A percentile compares a stretch with the other conserved stretches of the same genome.
Evolutionary conservation across 2,329 filamentous ascomycete species (phyloP).

Genomic region (Microdochium nivale): DNA sequence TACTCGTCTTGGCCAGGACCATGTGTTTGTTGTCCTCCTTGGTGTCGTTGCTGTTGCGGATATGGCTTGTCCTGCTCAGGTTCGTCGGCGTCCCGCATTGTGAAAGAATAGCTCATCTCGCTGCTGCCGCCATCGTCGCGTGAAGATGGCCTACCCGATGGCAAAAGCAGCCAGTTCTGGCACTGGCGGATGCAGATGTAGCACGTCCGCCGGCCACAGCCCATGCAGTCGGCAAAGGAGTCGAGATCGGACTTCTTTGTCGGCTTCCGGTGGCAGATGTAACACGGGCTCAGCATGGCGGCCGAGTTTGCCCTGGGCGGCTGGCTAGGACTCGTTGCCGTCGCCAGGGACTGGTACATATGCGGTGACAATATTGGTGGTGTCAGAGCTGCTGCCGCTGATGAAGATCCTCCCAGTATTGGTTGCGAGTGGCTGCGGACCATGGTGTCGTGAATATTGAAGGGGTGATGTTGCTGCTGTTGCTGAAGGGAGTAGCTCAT

Average conservation of each 20-base stretch:
- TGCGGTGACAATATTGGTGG: constrained; percentile 5
- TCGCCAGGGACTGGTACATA: constrained; percentile 3
- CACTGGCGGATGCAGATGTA: constrained; percentile 63
- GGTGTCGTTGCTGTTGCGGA: not conserved
- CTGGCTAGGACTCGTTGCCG: constrained; percentile 3
- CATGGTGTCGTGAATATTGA: not conserved
- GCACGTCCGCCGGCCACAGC: constrained; percentile 54
- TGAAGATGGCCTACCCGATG: not conserved
- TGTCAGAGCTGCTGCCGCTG: constrained; percentile 13
- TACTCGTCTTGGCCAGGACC: not conserved
- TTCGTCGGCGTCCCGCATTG: constrained; percentile 1
- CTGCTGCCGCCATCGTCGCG: not conserved
- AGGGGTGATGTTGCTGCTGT: constrained; percentile 12
- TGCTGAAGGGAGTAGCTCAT: constrained; percentile 1
- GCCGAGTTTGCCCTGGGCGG: constrained; percentile 9
- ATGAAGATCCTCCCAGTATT: not conserved
- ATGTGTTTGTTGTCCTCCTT: not conserved
- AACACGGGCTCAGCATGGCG: constrained; percentile 44
- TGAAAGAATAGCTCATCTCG: not conserved
- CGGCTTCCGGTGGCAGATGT: constrained; percentile 59
- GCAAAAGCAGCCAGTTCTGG: constrained; percentile 33
- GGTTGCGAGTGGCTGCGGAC: not conserved
- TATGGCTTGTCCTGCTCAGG: constrained; percentile 8
- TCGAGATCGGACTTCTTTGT: constrained; percentile 58
- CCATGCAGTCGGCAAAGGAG: constrained; percentile 54